Percentiles rank a stretch among this genome's conserved stretches.
phyloP scores from a whole-genome alignment of 495 filamentous ascomycete genomes.

The Neurospora sp. region DNA sequence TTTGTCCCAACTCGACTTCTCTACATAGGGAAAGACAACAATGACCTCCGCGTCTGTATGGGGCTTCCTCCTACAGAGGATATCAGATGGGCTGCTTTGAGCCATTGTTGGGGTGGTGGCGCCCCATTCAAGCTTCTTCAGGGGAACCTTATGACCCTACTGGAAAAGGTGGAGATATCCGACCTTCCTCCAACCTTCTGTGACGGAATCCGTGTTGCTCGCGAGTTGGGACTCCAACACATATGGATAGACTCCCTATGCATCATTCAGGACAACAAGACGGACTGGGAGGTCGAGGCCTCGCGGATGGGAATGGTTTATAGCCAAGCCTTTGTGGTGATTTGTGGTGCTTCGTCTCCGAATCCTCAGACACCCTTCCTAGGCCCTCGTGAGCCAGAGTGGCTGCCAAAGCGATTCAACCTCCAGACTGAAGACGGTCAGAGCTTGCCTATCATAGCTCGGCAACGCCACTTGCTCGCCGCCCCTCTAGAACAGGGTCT shows the following conservation, averaged over 20 bases:
- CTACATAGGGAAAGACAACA: not conserved
- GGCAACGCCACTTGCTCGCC: not conserved
- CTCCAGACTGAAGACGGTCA: not conserved
- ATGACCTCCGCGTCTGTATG: not conserved
- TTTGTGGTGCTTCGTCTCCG: not conserved
- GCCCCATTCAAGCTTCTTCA: not conserved
- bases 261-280: slow-evolving; percentile 22
- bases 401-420: not conserved
- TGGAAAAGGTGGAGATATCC: slow-evolving; percentile 14
- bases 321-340: slow-evolving; percentile 15
- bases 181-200: slow-evolving; percentile 17
- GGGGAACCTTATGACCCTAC: not conserved
- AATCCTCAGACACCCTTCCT: not conserved
- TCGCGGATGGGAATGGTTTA: slow-evolving; percentile 15
- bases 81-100: slow-evolving; percentile 1
- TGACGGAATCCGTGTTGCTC: slow-evolving; percentile 19
- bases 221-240: slow-evolving; percentile 13
- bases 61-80: not conserved
- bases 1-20: slow-evolving; percentile 3
- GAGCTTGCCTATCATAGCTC: not conserved
- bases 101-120: slow-evolving; percentile 6
- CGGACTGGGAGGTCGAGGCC: slow-evolving; percentile 16
- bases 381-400: not conserved
- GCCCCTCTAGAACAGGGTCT: not conserved
- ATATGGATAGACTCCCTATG: slow-evolving; percentile 29